These are phyloP conservation scores for Onygenales sp. DNA, from an alignment of 2,329 filamentous ascomycete species.

Conservation along the genomic window DNA sequence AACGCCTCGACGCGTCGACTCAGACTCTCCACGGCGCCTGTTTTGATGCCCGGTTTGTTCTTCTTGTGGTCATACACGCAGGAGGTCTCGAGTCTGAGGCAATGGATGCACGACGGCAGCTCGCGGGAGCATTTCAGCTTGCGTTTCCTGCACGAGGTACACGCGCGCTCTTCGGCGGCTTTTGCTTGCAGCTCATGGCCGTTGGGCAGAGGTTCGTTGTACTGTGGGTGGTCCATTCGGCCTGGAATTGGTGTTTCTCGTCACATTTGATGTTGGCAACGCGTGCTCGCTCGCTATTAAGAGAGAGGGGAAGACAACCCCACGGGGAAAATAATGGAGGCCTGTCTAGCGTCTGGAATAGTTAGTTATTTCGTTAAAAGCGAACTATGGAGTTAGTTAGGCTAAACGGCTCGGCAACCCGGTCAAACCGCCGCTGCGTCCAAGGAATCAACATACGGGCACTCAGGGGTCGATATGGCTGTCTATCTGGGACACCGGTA, in stretches of 20 bases:
- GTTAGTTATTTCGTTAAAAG: too few relatives aligned
- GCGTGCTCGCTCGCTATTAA: too few relatives aligned
- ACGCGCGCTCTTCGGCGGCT: slow-evolving; percentile 12
- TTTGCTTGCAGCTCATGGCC: not conserved
- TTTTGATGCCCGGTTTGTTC: slow-evolving; percentile 30
- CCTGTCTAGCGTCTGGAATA: too few relatives aligned
- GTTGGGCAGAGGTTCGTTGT: not conserved
- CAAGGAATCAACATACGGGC: too few relatives aligned
- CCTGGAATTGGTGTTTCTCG: not conserved
- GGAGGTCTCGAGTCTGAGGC: slow-evolving; percentile 18
- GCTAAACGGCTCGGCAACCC: too few relatives aligned
- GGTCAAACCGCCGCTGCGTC: too few relatives aligned
- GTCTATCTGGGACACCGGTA: too few relatives aligned
- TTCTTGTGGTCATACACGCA: slow-evolving; percentile 25
- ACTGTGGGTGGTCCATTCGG: not conserved
- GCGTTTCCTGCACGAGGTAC: slow-evolving; percentile 24
- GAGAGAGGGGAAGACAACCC: too few relatives aligned
- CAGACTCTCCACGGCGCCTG: slow-evolving; percentile 28
- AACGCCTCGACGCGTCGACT: slow-evolving; percentile 20
- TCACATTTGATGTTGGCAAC: not conserved
- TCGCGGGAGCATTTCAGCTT: slow-evolving; percentile 30
- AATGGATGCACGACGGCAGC: slow-evolving; percentile 24
- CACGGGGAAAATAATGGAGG: too few relatives aligned
- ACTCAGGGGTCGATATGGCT: too few relatives aligned
- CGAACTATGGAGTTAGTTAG: too few relatives aligned